These are phyloP conservation scores for Coleophoma eucalyptorum DNA, from an alignment of 2,329 filamentous ascomycete genomes.

Conservation along the genomic window DNA sequence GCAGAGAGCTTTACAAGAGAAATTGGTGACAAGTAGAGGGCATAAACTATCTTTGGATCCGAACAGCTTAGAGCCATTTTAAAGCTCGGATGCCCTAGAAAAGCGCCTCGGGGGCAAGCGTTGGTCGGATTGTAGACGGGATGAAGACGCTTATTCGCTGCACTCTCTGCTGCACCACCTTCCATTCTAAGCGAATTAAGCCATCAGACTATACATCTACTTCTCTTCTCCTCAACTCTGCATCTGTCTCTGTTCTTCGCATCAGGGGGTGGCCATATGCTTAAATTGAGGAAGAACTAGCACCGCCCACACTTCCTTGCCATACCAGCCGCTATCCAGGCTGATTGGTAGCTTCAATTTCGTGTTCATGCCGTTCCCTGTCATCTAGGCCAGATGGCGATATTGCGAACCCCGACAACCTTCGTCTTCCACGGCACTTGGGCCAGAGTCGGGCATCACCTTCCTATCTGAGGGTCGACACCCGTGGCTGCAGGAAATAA, in stretches of 20 bases:
- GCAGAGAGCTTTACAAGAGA: too few species aligned
- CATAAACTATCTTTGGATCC: too few species aligned
- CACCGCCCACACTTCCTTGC: not conserved
- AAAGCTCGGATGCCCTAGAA: too few species aligned
- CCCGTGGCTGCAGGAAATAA: conserved; percentile 3
- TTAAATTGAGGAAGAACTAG: not conserved
- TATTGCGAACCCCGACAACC: too few species aligned
- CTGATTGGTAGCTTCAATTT: not conserved
- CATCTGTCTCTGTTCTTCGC: not conserved
- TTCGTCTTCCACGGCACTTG: not conserved
- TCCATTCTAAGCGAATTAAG: not conserved
- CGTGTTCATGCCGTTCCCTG: not conserved
- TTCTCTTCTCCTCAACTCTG: not conserved
- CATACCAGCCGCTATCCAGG: not conserved
- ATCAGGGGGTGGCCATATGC: not conserved
- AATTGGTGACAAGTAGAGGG: too few species aligned
- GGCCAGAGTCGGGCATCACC: not conserved
- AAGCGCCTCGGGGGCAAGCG: not conserved
- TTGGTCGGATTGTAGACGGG: too few species aligned
- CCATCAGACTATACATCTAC: not conserved
- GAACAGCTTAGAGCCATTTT: too few species aligned
- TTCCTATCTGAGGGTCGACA: conserved; percentile 3
- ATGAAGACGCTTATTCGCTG: not conserved
- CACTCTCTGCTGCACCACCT: not conserved
- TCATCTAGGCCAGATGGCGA: too few species aligned